These are phyloP conservation scores for Pseudogymnoascus sp. DNA, from an alignment of 2,329 filamentous ascomycete species.

Conservation along the genomic window DNA sequence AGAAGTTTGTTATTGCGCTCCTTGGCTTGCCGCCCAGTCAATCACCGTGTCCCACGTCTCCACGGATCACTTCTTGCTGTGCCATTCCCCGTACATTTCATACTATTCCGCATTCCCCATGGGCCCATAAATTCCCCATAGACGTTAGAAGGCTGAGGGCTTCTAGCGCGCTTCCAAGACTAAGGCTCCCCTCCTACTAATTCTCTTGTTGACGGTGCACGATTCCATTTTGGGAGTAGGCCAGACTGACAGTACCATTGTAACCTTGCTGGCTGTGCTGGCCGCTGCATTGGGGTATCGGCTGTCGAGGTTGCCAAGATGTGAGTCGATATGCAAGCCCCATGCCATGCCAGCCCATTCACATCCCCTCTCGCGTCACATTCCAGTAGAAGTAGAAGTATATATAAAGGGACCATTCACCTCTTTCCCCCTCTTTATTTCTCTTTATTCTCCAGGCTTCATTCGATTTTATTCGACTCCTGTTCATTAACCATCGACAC, in stretches of 20 bases:
- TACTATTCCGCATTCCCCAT: not conserved
- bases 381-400: not conserved
- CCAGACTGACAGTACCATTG: not conserved
- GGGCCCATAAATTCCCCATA: not conserved
- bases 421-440: not conserved
- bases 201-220: not conserved
- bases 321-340: not conserved
- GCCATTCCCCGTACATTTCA: not conserved
- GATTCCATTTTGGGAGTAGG: not conserved
- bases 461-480: not conserved
- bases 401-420: constrained; percentile 3
- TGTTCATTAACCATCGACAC: not conserved
- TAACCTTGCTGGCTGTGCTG: not conserved
- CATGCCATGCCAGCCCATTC: not conserved
- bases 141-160: not conserved
- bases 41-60: not conserved
- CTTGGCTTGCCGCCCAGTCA: not conserved
- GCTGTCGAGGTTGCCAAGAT: not conserved
- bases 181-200: not conserved
- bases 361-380: not conserved
- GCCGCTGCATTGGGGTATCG: not conserved
- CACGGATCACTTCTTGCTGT: not conserved
- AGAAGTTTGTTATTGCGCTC: not conserved
- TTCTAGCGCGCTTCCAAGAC: not conserved
- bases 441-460: not conserved